Conservation (phyloP, 148 eudicot species). For the Pouteria glomerata region DNA sequence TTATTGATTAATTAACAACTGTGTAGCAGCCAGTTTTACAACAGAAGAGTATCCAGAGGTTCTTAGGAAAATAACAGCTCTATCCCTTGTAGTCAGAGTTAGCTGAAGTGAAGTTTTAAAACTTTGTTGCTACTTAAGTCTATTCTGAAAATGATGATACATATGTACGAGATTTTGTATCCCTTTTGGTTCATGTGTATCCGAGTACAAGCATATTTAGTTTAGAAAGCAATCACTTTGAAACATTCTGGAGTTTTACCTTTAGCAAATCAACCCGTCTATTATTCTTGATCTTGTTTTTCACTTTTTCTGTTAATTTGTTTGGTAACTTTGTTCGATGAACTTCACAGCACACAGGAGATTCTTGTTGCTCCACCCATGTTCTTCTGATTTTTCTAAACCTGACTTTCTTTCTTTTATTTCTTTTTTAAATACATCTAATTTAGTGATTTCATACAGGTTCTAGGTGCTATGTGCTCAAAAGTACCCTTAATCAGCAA, state of each 20-base stretch:
- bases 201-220: neutral
- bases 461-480: constrained; percentile 86
- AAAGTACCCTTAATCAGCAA: constrained; percentile 87
- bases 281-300: neutral
- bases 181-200: neutral
- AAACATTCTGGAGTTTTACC: neutral
- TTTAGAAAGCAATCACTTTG: neutral
- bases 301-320: neutral
- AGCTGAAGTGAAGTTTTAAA: neutral
- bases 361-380: no score
- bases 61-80: no score
- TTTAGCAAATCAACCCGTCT: neutral
- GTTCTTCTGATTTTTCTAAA: no score
- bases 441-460: constrained; percentile 34
- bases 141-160: no score
- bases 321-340: no score
- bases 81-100: no score
- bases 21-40: neutral
- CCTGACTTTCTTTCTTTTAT: neutral
- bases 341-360: no score
- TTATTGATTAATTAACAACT: neutral
- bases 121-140: neutral
- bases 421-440: constrained; percentile 3
- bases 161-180: neutral
- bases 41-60: no score